Conservation (phyloP, 1,284 basidiomycete genomes). For the Ustilago loliicola region DNA sequence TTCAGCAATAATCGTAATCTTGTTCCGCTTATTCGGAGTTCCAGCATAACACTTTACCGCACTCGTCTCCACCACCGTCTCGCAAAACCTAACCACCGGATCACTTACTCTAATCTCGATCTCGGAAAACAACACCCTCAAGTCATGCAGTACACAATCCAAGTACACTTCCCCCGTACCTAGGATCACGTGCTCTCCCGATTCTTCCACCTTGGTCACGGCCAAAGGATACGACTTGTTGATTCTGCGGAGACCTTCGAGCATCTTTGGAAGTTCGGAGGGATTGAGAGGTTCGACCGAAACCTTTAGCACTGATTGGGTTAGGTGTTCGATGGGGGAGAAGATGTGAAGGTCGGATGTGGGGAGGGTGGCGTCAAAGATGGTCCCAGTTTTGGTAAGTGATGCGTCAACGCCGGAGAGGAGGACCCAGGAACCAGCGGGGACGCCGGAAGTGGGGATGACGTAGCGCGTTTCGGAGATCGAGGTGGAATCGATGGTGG, state of each 20-base stretch:
- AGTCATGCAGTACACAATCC: constrained; percentile 96
- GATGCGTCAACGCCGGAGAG: constrained; percentile 93
- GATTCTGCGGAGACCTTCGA: constrained; percentile 93
- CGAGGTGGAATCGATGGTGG: constrained; percentile 88
- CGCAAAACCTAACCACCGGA: constrained; percentile 97
- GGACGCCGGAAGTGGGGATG: constrained; percentile 86
- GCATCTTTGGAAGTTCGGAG: constrained; percentile 98
- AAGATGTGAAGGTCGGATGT: constrained; percentile 90
- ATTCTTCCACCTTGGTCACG: constrained; percentile 96
- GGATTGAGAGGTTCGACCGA: constrained; percentile 98
- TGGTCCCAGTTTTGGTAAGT: constrained; percentile 93
- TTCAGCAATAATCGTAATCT: constrained; percentile 67
- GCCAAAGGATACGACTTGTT: constrained; percentile 98
- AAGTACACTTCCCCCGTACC: constrained; percentile 98
- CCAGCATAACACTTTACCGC: constrained; percentile 98
- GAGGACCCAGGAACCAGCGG: constrained; percentile 92
- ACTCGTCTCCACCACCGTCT: constrained; percentile 97
- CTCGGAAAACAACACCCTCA: constrained; percentile 91
- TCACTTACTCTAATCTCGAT: constrained; percentile 99
- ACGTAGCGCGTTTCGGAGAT: constrained; percentile 93
- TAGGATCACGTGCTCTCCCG: constrained; percentile 95
- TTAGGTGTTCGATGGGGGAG: constrained; percentile 93
- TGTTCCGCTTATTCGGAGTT: constrained; percentile 92
- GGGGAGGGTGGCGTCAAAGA: constrained; percentile 70
- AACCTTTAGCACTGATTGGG: constrained; percentile 96